phyloP scores from a whole-genome alignment of 352 stramenopile genomes.

The Pythium apleroticum region DNA sequence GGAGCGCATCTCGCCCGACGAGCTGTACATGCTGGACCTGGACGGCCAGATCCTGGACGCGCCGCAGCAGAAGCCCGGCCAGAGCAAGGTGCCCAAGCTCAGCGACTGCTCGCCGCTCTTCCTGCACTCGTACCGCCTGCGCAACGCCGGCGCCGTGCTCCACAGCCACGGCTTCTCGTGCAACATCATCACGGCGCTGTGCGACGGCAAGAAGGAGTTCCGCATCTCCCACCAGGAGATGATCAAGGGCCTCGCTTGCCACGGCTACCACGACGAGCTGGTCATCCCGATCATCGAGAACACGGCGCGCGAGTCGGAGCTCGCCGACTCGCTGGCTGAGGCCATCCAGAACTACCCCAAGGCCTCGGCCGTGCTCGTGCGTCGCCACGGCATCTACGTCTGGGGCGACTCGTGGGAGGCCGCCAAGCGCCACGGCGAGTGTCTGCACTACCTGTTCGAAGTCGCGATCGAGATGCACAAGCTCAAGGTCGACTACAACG shows the following conservation, averaged over 20 bases:
- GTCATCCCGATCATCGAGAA: constrained; percentile 98
- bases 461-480: constrained; percentile 88
- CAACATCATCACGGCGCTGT: constrained; percentile 90
- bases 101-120: constrained; percentile 95
- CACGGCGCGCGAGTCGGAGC: constrained; percentile 89
- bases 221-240: constrained; percentile 96
- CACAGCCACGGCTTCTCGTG: constrained; percentile 83
- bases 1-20: constrained; percentile 93
- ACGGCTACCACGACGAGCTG: constrained; percentile 91
- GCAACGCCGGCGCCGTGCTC: constrained; percentile 71
- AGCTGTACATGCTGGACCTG: constrained; percentile 94
- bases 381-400: constrained; percentile 95
- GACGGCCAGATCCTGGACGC: constrained; percentile 77
- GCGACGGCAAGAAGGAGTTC: constrained; percentile 80
- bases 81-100: constrained; percentile 61
- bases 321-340: constrained; percentile 87
- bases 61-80: constrained; percentile 39
- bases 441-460: constrained; percentile 96
- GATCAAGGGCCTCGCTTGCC: constrained; percentile 94
- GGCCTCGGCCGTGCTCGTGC: constrained; percentile 92
- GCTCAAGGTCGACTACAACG: constrained; percentile 75
- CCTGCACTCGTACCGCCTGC: constrained; percentile 89
- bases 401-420: constrained; percentile 96
- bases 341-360: constrained; percentile 89
- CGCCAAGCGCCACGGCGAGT: constrained; percentile 96